Conservation (phyloP, 139 green algal species). For the Diplosphaera chodatii region DNA sequence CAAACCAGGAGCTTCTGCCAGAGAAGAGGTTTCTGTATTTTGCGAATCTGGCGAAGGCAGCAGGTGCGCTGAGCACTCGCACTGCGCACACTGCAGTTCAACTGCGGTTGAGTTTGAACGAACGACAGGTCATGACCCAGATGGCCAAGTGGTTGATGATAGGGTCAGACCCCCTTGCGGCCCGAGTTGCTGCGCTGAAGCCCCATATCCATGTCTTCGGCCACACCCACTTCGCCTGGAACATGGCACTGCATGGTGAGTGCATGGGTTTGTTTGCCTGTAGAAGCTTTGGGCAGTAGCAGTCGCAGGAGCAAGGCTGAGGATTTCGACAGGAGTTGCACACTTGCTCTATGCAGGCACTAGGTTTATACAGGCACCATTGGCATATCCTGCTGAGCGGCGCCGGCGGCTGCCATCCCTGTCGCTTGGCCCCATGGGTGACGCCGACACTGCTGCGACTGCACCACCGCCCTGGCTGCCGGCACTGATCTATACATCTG, state of each 20-base stretch:
- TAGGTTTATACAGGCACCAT: constrained; percentile 65
- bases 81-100: too few relatives aligned
- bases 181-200: constrained; percentile 43
- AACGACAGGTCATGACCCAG: too few relatives aligned
- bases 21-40: constrained; percentile 81
- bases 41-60: constrained; percentile 46
- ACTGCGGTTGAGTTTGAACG: too few relatives aligned
- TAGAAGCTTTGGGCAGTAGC: too few relatives aligned
- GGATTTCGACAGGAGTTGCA: too few relatives aligned
- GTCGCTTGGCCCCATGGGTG: constrained; percentile 1
- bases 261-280: too few relatives aligned
- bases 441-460: neutral
- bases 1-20: constrained; percentile 61
- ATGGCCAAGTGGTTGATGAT: too few relatives aligned
- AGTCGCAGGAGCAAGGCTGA: too few relatives aligned
- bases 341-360: constrained; percentile 18
- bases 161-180: constrained; percentile 46
- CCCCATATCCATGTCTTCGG: constrained; percentile 69
- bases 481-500: constrained; percentile 16
- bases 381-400: constrained; percentile 64
- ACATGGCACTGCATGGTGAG: constrained; percentile 40
- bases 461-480: constrained; percentile 25
- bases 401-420: constrained; percentile 32
- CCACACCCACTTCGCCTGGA: constrained; percentile 80
- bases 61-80: neutral